A percentile compares a stretch with the other conserved stretches of the same genome.
Conservation (phyloP, 352 stramenopile species). For the Blastocystis sp. region DNA sequence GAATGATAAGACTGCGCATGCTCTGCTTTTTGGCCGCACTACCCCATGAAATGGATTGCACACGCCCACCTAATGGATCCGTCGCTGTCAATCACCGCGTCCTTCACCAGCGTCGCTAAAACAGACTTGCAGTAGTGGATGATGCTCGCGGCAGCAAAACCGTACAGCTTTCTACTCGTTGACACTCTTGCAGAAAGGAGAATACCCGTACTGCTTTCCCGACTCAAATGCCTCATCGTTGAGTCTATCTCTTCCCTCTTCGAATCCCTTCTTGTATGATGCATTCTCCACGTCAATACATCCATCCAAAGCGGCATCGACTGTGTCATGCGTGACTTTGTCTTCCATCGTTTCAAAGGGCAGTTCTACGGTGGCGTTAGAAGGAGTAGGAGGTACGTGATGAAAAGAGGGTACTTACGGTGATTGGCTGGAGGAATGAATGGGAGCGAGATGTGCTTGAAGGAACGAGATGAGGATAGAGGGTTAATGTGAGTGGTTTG, state of each 20-base stretch:
- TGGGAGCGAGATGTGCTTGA: no score
- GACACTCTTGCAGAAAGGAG: not conserved
- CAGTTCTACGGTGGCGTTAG: no score
- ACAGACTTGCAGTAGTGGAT: conserved; percentile 55
- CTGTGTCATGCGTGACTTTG: conserved; percentile 23
- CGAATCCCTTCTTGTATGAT: conserved; percentile 39
- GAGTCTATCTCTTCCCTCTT: conserved; percentile 2
- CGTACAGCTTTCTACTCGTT: conserved; percentile 25
- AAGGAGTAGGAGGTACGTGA: no score
- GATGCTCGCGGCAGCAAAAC: conserved; percentile 16
- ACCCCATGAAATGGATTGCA: not conserved
- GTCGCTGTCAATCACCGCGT: conserved; percentile 1
- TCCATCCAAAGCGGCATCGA: conserved; percentile 26
- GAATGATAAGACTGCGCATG: conserved; percentile 39
- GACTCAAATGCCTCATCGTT: conserved; percentile 21
- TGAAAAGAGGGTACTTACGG: no score
- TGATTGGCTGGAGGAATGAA: no score
- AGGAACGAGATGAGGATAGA: no score
- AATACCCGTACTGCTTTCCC: conserved; percentile 47
- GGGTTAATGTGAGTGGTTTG: no score
- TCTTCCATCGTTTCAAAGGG: not conserved
- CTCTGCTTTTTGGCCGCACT: conserved; percentile 42
- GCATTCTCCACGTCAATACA: conserved; percentile 44
- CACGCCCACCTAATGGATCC: not conserved
- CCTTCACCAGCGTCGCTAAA: conserved; percentile 12